Evolutionary conservation across 2,329 filamentous ascomycete genomes (phyloP).

Genomic region (Thelonectria olida): DNA sequence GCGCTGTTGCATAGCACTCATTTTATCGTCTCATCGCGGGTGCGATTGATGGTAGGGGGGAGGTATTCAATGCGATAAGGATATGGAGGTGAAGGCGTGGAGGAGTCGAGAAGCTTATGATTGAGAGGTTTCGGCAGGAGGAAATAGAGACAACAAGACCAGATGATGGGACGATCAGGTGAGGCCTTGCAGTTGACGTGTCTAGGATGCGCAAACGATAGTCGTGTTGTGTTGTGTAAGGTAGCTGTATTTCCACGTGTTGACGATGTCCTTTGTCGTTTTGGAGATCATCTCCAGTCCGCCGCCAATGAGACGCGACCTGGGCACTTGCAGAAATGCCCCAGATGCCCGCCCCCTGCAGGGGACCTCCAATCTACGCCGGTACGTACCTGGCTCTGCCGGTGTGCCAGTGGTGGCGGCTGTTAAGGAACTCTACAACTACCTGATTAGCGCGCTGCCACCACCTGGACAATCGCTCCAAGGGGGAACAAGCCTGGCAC

Average conservation of each 20-base stretch:
- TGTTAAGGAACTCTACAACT: background rate
- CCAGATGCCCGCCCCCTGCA: slow-evolving; percentile 16
- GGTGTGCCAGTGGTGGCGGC: background rate
- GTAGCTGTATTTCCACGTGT: background rate
- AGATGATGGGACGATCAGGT: background rate
- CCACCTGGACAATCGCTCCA: too few relatives aligned
- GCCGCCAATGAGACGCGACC: slow-evolving; percentile 18
- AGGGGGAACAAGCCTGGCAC: slow-evolving; percentile 26
- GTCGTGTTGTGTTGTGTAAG: background rate
- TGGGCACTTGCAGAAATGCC: background rate
- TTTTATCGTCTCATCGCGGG: slow-evolving; percentile 59
- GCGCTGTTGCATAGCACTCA: slow-evolving; percentile 74
- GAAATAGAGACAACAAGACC: background rate
- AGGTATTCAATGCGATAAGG: slow-evolving; percentile 32
- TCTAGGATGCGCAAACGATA: background rate
- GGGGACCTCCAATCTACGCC: slow-evolving; percentile 3
- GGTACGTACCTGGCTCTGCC: slow-evolving; percentile 15
- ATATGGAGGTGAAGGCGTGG: background rate
- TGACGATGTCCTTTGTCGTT: slow-evolving; percentile 8
- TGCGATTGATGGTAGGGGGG: slow-evolving; percentile 35
- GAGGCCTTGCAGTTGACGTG: background rate
- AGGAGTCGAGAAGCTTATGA: background rate
- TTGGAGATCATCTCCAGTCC: slow-evolving; percentile 9
- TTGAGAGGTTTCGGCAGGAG: background rate
- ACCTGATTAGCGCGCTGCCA: too few relatives aligned